Percentiles rank a stretch among this genome's conserved stretches.
These are phyloP conservation scores for Apiospora marii DNA, from an alignment of 2,329 filamentous ascomycete species.

Conservation along the genomic window DNA sequence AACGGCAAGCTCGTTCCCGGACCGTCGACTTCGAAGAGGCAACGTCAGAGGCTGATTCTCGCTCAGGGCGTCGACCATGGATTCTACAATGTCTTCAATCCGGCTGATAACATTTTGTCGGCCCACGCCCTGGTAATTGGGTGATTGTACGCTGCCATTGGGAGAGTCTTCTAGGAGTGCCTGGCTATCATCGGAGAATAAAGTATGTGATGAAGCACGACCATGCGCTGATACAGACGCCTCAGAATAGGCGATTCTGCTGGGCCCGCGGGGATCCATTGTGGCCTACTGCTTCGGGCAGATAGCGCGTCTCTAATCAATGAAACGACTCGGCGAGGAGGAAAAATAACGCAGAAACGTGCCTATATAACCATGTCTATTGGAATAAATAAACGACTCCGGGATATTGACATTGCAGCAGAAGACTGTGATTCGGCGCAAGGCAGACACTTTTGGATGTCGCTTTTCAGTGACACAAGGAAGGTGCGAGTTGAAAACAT, in stretches of 20 bases:
- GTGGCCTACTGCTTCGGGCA: neutral
- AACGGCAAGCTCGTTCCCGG: slow-evolving; percentile 34
- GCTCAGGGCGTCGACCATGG: slow-evolving; percentile 57
- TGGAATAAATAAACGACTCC: neutral
- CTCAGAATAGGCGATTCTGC: neutral
- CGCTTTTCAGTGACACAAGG: neutral
- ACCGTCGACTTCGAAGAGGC: slow-evolving; percentile 49
- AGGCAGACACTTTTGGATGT: neutral
- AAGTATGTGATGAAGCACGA: neutral
- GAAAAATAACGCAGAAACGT: neutral
- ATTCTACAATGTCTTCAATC: slow-evolving; percentile 64
- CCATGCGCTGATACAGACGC: neutral
- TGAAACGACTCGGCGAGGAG: neutral
- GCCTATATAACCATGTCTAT: neutral
- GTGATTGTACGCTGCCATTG: no score
- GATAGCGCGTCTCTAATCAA: no score
- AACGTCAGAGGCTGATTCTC: slow-evolving; percentile 55
- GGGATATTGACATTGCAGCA: neutral
- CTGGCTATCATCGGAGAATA: neutral
- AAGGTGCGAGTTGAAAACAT: neutral
- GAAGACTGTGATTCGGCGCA: neutral
- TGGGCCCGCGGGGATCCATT: neutral
- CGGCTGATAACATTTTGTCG: neutral
- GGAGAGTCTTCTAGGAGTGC: neutral
- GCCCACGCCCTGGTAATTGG: neutral